These are phyloP conservation scores for Aspergillus floridensis DNA, from an alignment of 2,329 filamentous ascomycete species.

Conservation along the genomic window DNA sequence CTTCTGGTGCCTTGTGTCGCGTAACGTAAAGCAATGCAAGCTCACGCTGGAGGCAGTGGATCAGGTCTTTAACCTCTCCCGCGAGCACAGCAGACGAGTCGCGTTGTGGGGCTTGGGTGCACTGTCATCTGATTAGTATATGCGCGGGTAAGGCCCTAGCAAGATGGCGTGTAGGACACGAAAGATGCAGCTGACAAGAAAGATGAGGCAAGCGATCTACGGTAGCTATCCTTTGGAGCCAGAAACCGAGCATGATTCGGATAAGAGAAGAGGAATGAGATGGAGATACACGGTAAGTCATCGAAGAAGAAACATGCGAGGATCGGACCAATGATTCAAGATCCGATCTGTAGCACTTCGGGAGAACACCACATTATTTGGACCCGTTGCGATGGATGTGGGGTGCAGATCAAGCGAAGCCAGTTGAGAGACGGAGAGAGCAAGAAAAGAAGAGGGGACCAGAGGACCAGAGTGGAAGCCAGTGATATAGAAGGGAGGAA, in stretches of 20 bases:
- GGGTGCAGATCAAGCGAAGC: background rate
- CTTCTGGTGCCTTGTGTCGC: background rate
- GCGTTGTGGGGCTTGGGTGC: background rate
- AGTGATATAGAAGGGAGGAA: background rate
- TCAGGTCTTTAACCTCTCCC: background rate
- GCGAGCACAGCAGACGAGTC: background rate
- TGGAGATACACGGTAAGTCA: background rate
- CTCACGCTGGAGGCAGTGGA: background rate
- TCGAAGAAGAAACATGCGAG: background rate
- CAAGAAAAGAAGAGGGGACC: background rate
- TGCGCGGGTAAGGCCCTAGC: background rate
- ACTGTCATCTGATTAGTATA: conserved; percentile 5
- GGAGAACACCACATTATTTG: background rate
- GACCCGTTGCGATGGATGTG: background rate
- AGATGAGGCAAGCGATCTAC: background rate
- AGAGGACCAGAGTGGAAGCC: background rate
- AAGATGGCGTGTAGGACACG: background rate
- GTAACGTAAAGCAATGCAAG: background rate
- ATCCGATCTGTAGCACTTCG: background rate
- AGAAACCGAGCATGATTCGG: background rate
- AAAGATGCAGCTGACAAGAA: background rate
- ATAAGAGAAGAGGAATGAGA: background rate
- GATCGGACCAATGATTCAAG: background rate
- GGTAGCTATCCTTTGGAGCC: background rate
- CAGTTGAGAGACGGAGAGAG: background rate